These are phyloP conservation scores for Soucietia sequanensis DNA, from an alignment of 805 yeast species.

Conservation along the genomic window DNA sequence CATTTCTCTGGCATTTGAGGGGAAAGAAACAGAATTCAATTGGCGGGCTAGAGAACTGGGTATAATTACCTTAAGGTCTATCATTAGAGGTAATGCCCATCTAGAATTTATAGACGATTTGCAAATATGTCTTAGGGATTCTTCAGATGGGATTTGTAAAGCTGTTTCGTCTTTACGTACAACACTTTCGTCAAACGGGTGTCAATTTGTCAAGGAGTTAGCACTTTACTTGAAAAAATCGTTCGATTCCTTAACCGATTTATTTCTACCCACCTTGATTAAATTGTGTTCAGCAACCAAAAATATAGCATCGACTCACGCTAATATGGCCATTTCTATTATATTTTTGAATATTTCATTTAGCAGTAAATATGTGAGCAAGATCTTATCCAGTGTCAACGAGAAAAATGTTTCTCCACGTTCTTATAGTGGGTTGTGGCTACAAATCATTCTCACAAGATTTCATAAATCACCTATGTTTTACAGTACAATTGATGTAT, in stretches of 20 bases:
- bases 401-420: slow-evolving; percentile 77
- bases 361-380: slow-evolving; percentile 49
- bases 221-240: slow-evolving; percentile 37
- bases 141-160: slow-evolving; percentile 59
- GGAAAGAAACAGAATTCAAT: slow-evolving; percentile 83
- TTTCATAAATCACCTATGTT: slow-evolving; percentile 37
- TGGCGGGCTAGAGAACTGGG: slow-evolving; percentile 74
- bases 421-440: slow-evolving; percentile 66
- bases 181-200: slow-evolving; percentile 71
- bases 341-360: slow-evolving; percentile 56
- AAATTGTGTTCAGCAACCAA: slow-evolving; percentile 61
- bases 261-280: slow-evolving; percentile 45
- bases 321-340: slow-evolving; percentile 54
- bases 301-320: slow-evolving; percentile 58
- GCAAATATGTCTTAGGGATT: slow-evolving; percentile 22
- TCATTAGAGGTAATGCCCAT: slow-evolving; percentile 58
- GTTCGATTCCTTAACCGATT: slow-evolving; percentile 52
- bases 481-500: slow-evolving; percentile 34
- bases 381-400: slow-evolving; percentile 48
- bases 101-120: slow-evolving; percentile 39
- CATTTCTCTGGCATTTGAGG: slow-evolving; percentile 46
- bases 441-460: slow-evolving; percentile 58
- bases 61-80: slow-evolving; percentile 54
- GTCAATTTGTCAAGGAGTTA: slow-evolving; percentile 73
- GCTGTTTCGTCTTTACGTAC: slow-evolving; percentile 77